Evolutionary conservation across 1,284 basidiomycete genomes (phyloP), one percentile per base, ranked within the genome.

Genomic region (Pulchroboletus neoregius): DNA sequence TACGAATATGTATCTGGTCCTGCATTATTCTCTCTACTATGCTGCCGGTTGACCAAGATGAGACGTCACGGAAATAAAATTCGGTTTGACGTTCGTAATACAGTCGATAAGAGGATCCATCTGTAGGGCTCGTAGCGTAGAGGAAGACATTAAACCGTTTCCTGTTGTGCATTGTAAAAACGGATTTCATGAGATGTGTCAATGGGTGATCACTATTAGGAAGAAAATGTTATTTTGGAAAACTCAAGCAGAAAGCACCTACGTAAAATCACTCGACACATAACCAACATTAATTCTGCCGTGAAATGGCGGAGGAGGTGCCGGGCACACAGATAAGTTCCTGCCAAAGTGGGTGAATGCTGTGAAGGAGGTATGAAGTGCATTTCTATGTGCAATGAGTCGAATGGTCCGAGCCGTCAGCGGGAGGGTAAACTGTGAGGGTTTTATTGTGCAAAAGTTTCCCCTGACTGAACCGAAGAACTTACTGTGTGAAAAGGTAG

Each of bases 171-270:
- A 80, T 67, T 9, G 69, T 63, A 55, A 83, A 83, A 23, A 78
- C 76, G 6, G 75, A 78, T 57, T 79, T 77, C 78, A 82, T 81
- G 39, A 82, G 67, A 53, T 83, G 80, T 12, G 79, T 73, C 20
- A 83, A 67, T 8, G 80, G 81, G 53, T 83, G 81, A 50, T 83
- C 79, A 51, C 74, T 76, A 22, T 45, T 8, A 10, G 15, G 13
- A 40, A 5, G 4, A 9, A 20, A 30, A 31, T 10, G 45, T 43
- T 28, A 34, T 32, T n/a, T 45, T 33, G 20, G n/a, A 35, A 36
- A 20, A 12, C 8, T 16, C 13, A 10, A 35, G 18, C n/a, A 35
- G 22, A 30, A 39, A 15, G 6, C 12, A 59, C 68, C 18, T 48
- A 75, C 74, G 71, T 76, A 39, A 82, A 74, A 55, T 82, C 80